Percentiles rank a stretch among this genome's conserved stretches.
Conservation (phyloP, 345 rosid species). For the Ceriops decandra region DNA sequence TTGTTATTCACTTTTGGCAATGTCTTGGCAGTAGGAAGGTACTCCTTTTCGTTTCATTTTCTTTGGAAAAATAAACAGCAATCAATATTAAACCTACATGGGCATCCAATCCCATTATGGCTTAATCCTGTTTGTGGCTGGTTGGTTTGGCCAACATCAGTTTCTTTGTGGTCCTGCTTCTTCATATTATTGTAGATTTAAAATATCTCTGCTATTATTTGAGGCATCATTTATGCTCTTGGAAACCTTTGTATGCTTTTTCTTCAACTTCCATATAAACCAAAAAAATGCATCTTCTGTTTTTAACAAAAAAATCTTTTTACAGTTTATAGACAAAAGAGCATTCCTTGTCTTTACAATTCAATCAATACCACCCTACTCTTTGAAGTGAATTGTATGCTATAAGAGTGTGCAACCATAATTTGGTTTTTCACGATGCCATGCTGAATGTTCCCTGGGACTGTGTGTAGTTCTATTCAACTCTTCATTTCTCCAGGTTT, state of each 20-base stretch:
- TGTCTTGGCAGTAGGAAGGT: slow-evolving; percentile 92
- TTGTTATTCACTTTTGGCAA: slow-evolving; percentile 87
- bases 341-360: background rate
- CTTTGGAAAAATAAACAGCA: no score
- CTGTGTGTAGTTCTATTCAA: background rate
- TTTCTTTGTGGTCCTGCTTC: background rate
- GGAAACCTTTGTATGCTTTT: no score
- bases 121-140: background rate
- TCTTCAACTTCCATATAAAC: no score
- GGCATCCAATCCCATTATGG: background rate
- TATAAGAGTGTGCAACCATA: background rate
- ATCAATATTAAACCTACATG: background rate
- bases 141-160: slow-evolving; percentile 1
- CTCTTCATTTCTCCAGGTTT: slow-evolving; percentile 5
- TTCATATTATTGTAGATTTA: background rate
- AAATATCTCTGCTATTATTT: background rate
- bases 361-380: background rate
- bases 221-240: background rate
- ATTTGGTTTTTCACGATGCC: background rate
- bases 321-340: no score
- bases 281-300: no score
- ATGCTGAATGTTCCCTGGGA: background rate
- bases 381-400: background rate
- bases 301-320: no score
- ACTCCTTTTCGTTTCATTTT: background rate